phyloP scores from a whole-genome alignment of 2,329 filamentous ascomycete genomes.

The Fusarium mangiferae region DNA sequence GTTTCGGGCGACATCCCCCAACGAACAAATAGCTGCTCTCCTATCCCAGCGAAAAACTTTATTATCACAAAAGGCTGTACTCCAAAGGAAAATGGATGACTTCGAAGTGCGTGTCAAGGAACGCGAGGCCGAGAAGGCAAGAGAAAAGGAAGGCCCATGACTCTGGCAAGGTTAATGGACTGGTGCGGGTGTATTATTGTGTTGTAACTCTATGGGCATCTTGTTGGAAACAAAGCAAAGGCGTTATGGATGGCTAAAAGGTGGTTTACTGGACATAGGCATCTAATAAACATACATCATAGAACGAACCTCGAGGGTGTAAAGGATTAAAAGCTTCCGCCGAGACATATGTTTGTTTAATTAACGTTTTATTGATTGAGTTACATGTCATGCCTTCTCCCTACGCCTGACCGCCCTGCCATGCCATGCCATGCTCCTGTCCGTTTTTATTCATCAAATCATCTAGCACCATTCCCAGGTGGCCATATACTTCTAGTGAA shows the following conservation, averaged over 20 bases:
- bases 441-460: conserved; percentile 23
- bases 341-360: neutral
- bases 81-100: conserved; percentile 56
- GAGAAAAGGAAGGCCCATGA: conserved; percentile 24
- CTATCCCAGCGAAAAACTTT: conserved; percentile 55
- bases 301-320: neutral
- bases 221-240: conserved; percentile 6
- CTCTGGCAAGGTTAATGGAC: neutral
- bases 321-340: neutral
- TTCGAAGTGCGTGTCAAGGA: conserved; percentile 54
- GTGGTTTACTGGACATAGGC: neutral
- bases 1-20: conserved; percentile 53
- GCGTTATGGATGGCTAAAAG: conserved; percentile 16
- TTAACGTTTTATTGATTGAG: conserved; percentile 22
- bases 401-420: conserved; percentile 28
- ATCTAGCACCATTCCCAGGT: neutral
- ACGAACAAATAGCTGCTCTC: conserved; percentile 58
- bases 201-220: conserved; percentile 22
- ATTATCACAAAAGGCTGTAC: conserved; percentile 50
- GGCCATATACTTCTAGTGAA: neutral
- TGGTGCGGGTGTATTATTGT: conserved; percentile 12
- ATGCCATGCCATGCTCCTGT: conserved; percentile 15
- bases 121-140: conserved; percentile 46
- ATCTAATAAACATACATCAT: neutral
- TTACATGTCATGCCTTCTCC: conserved; percentile 24